Base-by-base conservation (phyloP, 805 yeast genomes). In the Suhomyces sp. region DNA sequence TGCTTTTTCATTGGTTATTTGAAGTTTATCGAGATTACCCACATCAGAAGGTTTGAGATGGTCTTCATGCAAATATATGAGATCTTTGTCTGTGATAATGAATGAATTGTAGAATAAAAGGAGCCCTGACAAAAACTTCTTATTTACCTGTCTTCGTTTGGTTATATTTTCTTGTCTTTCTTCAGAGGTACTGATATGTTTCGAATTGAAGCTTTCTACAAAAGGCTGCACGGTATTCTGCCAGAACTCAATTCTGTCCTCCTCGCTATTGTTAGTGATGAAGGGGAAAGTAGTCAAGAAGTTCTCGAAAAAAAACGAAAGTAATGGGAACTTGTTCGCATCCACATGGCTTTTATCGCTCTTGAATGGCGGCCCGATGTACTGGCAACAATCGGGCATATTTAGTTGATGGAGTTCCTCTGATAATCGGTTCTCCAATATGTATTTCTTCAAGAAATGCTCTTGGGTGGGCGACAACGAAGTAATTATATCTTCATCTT, bases 401-500 rank as follows among this genome's bases (percentile, higher is more conserved):
- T 84, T 80, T 41, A 91, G 69, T 22, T 66, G 67, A 27, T 74
- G 80, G 42, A 90, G 73, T 66, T 93, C 99, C 5, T 76, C 64
- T 10, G 78, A 76, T 31, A 91, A 70, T 62, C 88, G 81, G 10
- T 79, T 73, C 56, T 82, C 79, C 26, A 93, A 71, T 15, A 93
- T 76, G 69, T 89, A 92, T 61, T 96, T 84, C 68, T 93, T 93
- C 50, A 94, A 77, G 67, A 87, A 88, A 63, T 93, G 97, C 68
- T 90, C 96, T 66, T 92, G 90, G 0, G 81, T 75, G 2, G 92
- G 82, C 12, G 83, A 69, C 46, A 87, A 55, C 23, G 12, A 23
- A 24, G 23, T 6, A 9, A 46, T 33, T 24, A 46, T 31, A 12
- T 44, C 47, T 4, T 27, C 29, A 42, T 42, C 29, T n/a, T 42